Conservation (phyloP, 768 basidiomycete genomes). For the Hypholoma fasciculare region DNA sequence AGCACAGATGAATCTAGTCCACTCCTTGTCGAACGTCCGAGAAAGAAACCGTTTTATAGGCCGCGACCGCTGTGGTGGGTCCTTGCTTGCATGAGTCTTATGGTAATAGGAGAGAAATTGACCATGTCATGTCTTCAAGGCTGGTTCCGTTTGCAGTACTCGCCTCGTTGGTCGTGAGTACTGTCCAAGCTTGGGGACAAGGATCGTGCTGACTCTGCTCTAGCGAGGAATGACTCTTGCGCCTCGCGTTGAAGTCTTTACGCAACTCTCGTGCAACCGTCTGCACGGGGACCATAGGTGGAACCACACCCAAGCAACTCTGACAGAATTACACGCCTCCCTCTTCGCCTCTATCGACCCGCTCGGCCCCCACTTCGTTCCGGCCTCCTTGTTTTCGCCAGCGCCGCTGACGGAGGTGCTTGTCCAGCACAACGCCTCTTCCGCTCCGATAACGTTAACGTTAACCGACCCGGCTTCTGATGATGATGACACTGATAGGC, state of each 20-base stretch:
- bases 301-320: conserved; percentile 33
- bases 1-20: conserved; percentile 16
- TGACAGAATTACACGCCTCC: conserved; percentile 4
- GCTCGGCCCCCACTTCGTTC: conserved; percentile 28
- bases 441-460: not conserved
- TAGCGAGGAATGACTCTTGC: conserved; percentile 86
- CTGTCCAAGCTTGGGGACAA: not conserved
- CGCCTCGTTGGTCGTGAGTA: conserved; percentile 63
- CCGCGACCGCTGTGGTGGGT: conserved; percentile 51
- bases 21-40: conserved; percentile 9
- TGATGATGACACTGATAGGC: conserved; percentile 10
- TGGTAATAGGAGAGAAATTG: not conserved
- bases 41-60: conserved; percentile 52
- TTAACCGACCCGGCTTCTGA: not conserved
- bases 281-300: conserved; percentile 44
- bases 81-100: conserved; percentile 7
- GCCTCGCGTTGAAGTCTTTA: conserved; percentile 78
- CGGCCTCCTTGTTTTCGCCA: conserved; percentile 13
- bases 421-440: no score
- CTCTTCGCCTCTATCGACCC: conserved; percentile 31
- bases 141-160: conserved; percentile 75
- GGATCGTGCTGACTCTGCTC: conserved; percentile 10
- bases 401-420: not conserved
- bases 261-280: conserved; percentile 70
- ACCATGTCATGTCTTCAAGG: conserved; percentile 39